Percentiles rank a stretch among this genome's conserved stretches.
These are phyloP conservation scores for Aplosporella prunicola DNA, from an alignment of 2,329 filamentous ascomycete species.

Conservation along the genomic window DNA sequence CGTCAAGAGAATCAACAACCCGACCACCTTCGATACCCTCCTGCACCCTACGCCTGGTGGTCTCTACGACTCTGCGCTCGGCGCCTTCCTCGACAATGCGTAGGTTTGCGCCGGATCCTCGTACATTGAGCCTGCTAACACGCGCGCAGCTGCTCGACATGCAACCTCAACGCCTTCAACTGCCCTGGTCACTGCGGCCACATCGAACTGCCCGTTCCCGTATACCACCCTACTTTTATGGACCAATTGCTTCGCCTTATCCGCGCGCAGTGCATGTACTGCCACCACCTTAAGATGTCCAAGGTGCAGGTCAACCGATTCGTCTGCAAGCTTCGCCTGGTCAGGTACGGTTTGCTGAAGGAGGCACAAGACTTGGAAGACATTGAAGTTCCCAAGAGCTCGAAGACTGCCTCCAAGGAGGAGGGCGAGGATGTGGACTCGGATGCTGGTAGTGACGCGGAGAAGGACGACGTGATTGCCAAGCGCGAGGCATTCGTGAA, in stretches of 20 bases:
- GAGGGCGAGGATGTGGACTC: conserved; percentile 41
- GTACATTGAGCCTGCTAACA: conserved; percentile 7
- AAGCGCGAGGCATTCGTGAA: conserved; percentile 61
- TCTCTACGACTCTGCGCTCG: conserved; percentile 84
- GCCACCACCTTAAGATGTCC: conserved; percentile 74
- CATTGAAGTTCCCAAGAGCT: conserved; percentile 33
- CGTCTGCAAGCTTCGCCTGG: conserved; percentile 71
- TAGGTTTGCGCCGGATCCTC: conserved; percentile 38
- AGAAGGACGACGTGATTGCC: conserved; percentile 46
- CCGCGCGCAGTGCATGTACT: conserved; percentile 82
- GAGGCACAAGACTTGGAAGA: conserved; percentile 49
- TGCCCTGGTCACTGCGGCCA: conserved; percentile 94
- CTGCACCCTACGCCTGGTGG: conserved; percentile 83
- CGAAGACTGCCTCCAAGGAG: conserved; percentile 21
- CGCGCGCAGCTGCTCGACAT: conserved; percentile 69
- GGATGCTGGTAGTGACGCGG: conserved; percentile 49
- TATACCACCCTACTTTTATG: conserved; percentile 96
- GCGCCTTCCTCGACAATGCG: conserved; percentile 78
- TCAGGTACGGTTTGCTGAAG: conserved; percentile 72
- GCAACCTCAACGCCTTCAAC: conserved; percentile 65
- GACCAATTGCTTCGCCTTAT: conserved; percentile 81
- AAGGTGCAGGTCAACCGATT: conserved; percentile 68
- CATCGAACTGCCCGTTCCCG: conserved; percentile 84
- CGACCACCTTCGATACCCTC: conserved; percentile 86
- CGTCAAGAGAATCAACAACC: conserved; percentile 87